These are phyloP conservation scores for Hypoxylon sp. DNA, from an alignment of 2,329 filamentous ascomycete genomes.

Conservation along the genomic window DNA sequence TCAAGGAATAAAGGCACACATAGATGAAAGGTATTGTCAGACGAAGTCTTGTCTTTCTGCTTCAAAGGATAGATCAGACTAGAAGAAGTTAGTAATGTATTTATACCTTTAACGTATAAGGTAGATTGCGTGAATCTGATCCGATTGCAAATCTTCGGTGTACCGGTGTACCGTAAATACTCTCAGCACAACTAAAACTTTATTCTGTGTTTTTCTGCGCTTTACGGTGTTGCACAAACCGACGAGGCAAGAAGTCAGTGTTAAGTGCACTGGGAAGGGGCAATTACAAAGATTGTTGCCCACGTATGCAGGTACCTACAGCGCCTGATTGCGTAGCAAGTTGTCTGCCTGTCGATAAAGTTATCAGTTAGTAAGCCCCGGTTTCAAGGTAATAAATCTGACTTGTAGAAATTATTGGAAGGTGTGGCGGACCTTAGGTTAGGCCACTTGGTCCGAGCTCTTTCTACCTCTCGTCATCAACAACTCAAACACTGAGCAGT, in stretches of 20 bases:
- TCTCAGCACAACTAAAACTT: too few relatives aligned
- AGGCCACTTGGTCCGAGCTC: conserved; percentile 44
- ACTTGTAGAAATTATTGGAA: conserved; percentile 44
- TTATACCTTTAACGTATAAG: too few relatives aligned
- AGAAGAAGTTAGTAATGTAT: too few relatives aligned
- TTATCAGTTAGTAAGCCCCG: conserved; percentile 39
- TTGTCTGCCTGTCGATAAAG: conserved; percentile 46
- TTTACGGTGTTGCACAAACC: not conserved
- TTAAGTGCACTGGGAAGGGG: not conserved
- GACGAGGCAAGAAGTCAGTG: not conserved
- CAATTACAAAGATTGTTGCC: conserved; percentile 8
- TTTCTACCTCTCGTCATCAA: conserved; percentile 46
- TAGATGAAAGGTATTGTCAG: too few relatives aligned
- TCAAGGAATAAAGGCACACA: too few relatives aligned
- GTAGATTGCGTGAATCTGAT: too few relatives aligned
- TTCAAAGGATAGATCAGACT: too few relatives aligned
- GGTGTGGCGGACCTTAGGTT: conserved; percentile 36
- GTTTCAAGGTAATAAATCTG: conserved; percentile 35
- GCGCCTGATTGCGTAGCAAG: conserved; percentile 41
- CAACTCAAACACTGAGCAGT: conserved; percentile 39
- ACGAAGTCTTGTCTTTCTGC: too few relatives aligned
- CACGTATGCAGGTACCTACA: conserved; percentile 41
- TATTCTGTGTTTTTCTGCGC: too few relatives aligned
- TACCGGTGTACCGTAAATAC: too few relatives aligned
- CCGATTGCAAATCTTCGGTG: too few relatives aligned